phyloP scores from a whole-genome alignment of 1,284 basidiomycete genomes.

The Anthracocystis panici-leucophaei region DNA sequence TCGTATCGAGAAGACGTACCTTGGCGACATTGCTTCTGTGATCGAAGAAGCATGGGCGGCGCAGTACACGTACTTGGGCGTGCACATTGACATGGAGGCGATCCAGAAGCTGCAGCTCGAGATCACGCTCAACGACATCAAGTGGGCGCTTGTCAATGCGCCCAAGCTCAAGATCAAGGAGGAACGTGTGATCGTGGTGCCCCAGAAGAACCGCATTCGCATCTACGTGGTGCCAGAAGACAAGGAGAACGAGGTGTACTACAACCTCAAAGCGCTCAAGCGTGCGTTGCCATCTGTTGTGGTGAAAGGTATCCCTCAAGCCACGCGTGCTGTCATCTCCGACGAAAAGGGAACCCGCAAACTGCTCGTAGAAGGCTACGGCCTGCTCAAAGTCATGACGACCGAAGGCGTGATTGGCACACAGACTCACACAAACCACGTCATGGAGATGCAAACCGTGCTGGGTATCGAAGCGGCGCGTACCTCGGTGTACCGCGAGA shows the following conservation, averaged over 20 bases:
- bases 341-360: conserved; percentile 68
- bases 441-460: conserved; percentile 93
- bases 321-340: conserved; percentile 65
- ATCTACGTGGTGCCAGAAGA: conserved; percentile 78
- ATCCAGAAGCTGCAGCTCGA: conserved; percentile 94
- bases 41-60: conserved; percentile 96
- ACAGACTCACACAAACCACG: conserved; percentile 93
- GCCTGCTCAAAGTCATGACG: conserved; percentile 96
- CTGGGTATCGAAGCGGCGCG: conserved; percentile 97
- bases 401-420: conserved; percentile 95
- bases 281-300: conserved; percentile 65
- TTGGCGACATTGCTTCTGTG: conserved; percentile 91
- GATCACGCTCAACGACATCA: conserved; percentile 90
- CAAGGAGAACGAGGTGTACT: conserved; percentile 74
- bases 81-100: conserved; percentile 90
- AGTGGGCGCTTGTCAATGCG: conserved; percentile 86
- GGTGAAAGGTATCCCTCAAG: conserved; percentile 67
- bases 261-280: conserved; percentile 65
- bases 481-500: conserved; percentile 91
- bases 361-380: conserved; percentile 81
- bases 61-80: conserved; percentile 89
- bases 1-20: conserved; percentile 91
- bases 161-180: conserved; percentile 94
- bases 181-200: conserved; percentile 71
- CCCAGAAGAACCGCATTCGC: conserved; percentile 80